A percentile compares a stretch with the other conserved stretches of the same genome.
These are phyloP conservation scores for Fusarium tanahbumbuense DNA, from an alignment of 2,329 filamentous ascomycete species.

Conservation along the genomic window DNA sequence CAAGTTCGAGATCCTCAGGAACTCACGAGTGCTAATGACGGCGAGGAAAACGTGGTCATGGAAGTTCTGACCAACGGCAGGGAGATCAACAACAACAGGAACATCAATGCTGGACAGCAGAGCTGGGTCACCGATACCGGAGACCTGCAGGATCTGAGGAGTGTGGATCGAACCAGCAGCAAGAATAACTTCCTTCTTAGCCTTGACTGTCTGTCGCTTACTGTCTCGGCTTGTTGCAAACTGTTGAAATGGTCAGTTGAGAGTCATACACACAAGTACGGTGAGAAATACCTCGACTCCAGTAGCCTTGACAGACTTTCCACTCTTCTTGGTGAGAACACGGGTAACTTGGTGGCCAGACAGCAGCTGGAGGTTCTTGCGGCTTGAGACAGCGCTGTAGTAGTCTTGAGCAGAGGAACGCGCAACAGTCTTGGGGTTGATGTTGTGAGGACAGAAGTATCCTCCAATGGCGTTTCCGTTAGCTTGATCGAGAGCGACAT, in stretches of 20 bases:
- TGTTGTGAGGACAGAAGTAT: conserved; percentile 38
- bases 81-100: conserved; percentile 56
- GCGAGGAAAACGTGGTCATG: conserved; percentile 52
- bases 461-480: conserved; percentile 35
- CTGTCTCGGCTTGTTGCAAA: conserved; percentile 14
- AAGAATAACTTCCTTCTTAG: conserved; percentile 55
- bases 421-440: conserved; percentile 20
- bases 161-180: conserved; percentile 56
- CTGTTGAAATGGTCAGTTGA: not conserved
- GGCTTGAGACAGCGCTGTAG: conserved; percentile 16
- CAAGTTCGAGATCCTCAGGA: fast-evolving
- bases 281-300: conserved; percentile 34
- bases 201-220: conserved; percentile 7
- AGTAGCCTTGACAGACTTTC: conserved; percentile 10
- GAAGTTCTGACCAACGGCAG: conserved; percentile 62
- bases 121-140: conserved; percentile 58
- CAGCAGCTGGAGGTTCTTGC: conserved; percentile 31
- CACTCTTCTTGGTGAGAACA: conserved; percentile 26
- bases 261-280: fast-evolving
- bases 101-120: conserved; percentile 55
- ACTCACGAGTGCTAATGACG: conserved; percentile 17
- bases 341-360: conserved; percentile 35
- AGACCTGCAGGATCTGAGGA: conserved; percentile 61
- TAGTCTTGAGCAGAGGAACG: conserved; percentile 40
- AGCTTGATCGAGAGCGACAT: conserved; percentile 29